These are phyloP conservation scores for Alternaria arborescens DNA, from an alignment of 2,329 filamentous ascomycete genomes.

Conservation along the genomic window DNA sequence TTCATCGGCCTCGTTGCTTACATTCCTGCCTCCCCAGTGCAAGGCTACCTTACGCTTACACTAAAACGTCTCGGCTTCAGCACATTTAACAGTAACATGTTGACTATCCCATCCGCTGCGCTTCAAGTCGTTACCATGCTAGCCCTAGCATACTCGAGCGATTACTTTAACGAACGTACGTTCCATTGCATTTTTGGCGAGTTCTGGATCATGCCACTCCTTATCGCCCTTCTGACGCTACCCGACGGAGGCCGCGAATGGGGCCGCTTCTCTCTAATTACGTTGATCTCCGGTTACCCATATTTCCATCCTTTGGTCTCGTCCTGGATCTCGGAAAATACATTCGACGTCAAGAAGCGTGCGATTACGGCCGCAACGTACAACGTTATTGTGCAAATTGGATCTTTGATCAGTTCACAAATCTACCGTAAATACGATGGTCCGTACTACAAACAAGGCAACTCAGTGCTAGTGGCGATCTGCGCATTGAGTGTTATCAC, in stretches of 20 bases:
- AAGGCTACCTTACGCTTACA: constrained; percentile 51
- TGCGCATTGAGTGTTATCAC: constrained; percentile 58
- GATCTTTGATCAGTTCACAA: constrained; percentile 49
- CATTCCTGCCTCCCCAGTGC: constrained; percentile 49
- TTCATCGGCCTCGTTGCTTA: constrained; percentile 55
- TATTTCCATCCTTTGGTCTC: constrained; percentile 67
- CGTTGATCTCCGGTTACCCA: constrained; percentile 51
- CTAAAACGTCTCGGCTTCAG: constrained; percentile 52
- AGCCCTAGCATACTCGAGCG: constrained; percentile 53
- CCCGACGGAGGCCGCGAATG: constrained; percentile 48
- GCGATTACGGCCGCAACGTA: constrained; percentile 71
- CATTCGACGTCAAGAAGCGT: constrained; percentile 67
- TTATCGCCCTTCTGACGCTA: constrained; percentile 50
- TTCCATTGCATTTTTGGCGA: constrained; percentile 56
- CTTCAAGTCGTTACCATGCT: constrained; percentile 62
- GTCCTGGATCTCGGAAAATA: constrained; percentile 68
- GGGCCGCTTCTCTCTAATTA: constrained; percentile 51
- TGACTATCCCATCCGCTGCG: constrained; percentile 55
- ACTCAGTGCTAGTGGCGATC: constrained; percentile 61
- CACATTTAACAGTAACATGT: constrained; percentile 55
- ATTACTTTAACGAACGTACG: constrained; percentile 62
- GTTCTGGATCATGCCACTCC: constrained; percentile 53
- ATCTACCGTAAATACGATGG: constrained; percentile 65
- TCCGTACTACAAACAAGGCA: constrained; percentile 63
- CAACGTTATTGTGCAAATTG: constrained; percentile 60